Conservation (phyloP, 2,329 filamentous ascomycete genomes). For the Whalleya microplaca region DNA sequence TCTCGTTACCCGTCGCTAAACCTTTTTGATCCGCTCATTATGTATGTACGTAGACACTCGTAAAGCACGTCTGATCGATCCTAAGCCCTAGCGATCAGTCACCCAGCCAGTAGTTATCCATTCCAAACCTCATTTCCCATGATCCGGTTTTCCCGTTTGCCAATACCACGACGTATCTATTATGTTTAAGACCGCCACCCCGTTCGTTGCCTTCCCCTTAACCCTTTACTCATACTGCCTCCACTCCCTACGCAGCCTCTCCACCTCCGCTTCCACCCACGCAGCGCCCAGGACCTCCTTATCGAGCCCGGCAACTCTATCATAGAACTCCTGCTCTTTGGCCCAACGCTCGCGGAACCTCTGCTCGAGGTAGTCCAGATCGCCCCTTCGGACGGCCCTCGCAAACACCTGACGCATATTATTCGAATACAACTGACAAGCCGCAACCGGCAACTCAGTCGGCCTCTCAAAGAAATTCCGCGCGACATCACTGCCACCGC, state of each 20-base stretch:
- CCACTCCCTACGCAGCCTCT: constrained; percentile 59
- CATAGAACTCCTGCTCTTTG: constrained; percentile 63
- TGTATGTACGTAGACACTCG: constrained; percentile 7
- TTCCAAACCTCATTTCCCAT: too few relatives aligned
- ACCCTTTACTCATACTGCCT: constrained; percentile 56
- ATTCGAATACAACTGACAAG: constrained; percentile 80
- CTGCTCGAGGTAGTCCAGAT: constrained; percentile 64
- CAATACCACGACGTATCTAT: too few relatives aligned
- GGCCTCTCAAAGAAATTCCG: constrained; percentile 66
- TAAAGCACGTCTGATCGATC: constrained; percentile 1
- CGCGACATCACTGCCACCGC: constrained; percentile 55
- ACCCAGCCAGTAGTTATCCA: too few relatives aligned
- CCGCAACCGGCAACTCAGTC: constrained; percentile 56
- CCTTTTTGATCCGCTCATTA: constrained; percentile 5
- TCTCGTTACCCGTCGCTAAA: constrained; percentile 20
- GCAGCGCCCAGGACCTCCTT: constrained; percentile 39
- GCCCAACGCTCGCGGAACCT: constrained; percentile 62
- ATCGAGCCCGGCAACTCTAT: constrained; percentile 52
- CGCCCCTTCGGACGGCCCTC: constrained; percentile 66
- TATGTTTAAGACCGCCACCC: not conserved
- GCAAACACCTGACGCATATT: constrained; percentile 78
- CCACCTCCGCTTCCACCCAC: constrained; percentile 48
- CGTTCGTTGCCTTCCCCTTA: not conserved
- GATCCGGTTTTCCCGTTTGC: too few relatives aligned
- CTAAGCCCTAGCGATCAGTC: too few relatives aligned